A percentile compares a stretch with the other conserved stretches of the same genome.
Conservation (phyloP, 2,329 filamentous ascomycete species). For the Penicillium fuscoglaucum region DNA sequence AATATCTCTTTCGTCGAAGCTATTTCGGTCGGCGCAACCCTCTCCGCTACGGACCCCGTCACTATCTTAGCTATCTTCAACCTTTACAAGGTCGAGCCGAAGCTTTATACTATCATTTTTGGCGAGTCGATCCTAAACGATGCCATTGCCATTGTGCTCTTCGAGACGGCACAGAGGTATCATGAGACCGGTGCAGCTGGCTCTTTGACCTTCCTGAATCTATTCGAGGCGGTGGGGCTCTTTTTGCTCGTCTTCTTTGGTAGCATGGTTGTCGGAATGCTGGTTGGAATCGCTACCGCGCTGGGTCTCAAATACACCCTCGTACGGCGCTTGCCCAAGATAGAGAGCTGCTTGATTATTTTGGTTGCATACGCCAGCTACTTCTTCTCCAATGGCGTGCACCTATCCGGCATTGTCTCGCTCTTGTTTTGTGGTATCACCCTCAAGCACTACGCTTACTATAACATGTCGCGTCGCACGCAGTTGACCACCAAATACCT, state of each 20-base stretch:
- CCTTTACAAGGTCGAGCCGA: conserved; percentile 97
- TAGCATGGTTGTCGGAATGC: conserved; percentile 82
- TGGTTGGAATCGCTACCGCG: conserved; percentile 84
- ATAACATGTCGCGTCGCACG: conserved; percentile 98
- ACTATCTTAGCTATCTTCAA: conserved; percentile 99
- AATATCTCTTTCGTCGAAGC: conserved; percentile 91
- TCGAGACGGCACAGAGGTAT: conserved; percentile 95
- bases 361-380: conserved; percentile 95
- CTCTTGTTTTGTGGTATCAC: conserved; percentile 97
- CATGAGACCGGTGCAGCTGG: conserved; percentile 65
- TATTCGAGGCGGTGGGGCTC: conserved; percentile 88
- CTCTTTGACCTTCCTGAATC: conserved; percentile 72
- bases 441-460: conserved; percentile 97
- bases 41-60: conserved; percentile 95
- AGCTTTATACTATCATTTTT: conserved; percentile 98
- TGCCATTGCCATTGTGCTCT: conserved; percentile 96
- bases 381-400: conserved; percentile 93
- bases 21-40: conserved; percentile 91
- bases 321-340: conserved; percentile 88
- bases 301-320: conserved; percentile 92
- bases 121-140: conserved; percentile 98
- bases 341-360: conserved; percentile 91
- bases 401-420: conserved; percentile 96
- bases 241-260: conserved; percentile 97
- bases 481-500: conserved; percentile 98